Conservation (phyloP, 805 yeast genomes). For the Yamadazyma sp. region DNA sequence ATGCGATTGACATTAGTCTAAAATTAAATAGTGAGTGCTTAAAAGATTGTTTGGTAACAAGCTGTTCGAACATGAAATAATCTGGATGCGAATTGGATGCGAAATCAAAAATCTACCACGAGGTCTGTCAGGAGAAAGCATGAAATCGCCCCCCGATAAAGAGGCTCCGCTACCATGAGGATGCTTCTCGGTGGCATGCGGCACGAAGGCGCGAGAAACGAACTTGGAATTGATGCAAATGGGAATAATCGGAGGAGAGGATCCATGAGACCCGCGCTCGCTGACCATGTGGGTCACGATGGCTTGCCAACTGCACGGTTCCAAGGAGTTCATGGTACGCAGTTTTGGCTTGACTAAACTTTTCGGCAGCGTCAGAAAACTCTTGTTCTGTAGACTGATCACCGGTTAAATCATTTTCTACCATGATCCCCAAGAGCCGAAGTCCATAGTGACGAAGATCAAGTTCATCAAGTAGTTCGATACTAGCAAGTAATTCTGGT, state of each 20-base stretch:
- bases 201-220: background rate
- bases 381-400: background rate
- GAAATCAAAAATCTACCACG: too few species aligned
- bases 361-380: background rate
- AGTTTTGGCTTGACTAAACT: conserved; percentile 5
- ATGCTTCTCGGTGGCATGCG: background rate
- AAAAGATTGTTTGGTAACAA: too few species aligned
- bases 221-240: conserved; percentile 2
- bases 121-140: background rate
- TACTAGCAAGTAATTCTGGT: background rate
- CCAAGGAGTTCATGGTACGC: conserved; percentile 13
- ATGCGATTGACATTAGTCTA: too few species aligned
- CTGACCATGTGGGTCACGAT: conserved; percentile 1
- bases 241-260: background rate
- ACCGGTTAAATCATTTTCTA: conserved; percentile 8
- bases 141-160: too few species aligned
- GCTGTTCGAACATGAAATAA: too few species aligned
- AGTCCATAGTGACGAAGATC: conserved; percentile 8
- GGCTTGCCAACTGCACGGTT: conserved; percentile 1
- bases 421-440: conserved; percentile 9
- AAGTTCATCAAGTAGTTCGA: conserved; percentile 1
- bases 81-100: too few species aligned
- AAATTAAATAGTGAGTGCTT: too few species aligned
- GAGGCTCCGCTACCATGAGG: too few species aligned
- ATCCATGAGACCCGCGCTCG: background rate